These are phyloP conservation scores for Asterophora lycoperdoides DNA, from an alignment of 768 basidiomycete genomes.

Conservation along the genomic window DNA sequence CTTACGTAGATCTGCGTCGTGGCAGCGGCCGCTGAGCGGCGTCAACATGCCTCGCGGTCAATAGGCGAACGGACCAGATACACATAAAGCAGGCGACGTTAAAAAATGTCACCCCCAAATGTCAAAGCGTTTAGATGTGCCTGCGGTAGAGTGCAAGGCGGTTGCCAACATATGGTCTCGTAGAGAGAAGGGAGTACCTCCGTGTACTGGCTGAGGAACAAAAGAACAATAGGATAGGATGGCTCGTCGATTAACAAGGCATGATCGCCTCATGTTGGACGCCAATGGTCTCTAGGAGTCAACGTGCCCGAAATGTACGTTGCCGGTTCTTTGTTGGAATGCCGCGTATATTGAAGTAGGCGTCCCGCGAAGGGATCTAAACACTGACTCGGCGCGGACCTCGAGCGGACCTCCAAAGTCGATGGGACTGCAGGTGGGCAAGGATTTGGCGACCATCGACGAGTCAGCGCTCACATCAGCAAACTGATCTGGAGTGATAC, in stretches of 20 bases:
- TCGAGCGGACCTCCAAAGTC: too few species aligned
- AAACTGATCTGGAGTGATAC: too few species aligned
- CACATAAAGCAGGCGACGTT: background rate
- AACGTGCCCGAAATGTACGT: too few species aligned
- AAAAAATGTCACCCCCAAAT: constrained; percentile 2
- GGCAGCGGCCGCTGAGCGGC: background rate
- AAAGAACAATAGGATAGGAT: background rate
- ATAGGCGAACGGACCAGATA: background rate
- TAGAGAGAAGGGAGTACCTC: background rate
- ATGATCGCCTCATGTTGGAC: background rate
- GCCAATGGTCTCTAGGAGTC: too few species aligned
- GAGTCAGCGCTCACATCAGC: too few species aligned
- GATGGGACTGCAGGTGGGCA: too few species aligned
- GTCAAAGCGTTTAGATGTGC: background rate
- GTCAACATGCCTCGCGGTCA: constrained; percentile 1
- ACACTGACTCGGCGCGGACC: too few species aligned
- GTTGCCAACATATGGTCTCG: background rate
- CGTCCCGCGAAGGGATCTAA: background rate
- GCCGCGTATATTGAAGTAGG: background rate
- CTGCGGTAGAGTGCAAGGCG: background rate
- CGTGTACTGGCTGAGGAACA: background rate
- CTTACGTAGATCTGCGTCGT: constrained; percentile 5
- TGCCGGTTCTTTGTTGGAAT: background rate
- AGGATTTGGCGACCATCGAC: too few species aligned
- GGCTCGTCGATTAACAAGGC: background rate